Conservation (phyloP, 1,139 yeast species). For the Sugiyamaella pinicola region DNA sequence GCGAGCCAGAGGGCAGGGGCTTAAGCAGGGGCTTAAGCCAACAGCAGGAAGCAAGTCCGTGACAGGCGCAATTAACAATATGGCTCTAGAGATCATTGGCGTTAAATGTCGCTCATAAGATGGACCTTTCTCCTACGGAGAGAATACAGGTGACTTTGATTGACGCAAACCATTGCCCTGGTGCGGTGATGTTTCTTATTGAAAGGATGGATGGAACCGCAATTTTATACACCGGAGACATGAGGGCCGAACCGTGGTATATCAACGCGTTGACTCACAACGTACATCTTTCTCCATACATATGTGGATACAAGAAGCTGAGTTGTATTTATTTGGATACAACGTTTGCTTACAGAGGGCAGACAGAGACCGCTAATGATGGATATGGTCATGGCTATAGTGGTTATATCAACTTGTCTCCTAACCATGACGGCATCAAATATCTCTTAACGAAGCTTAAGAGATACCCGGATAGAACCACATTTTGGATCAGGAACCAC, state of each 20-base stretch:
- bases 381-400: slow-evolving; percentile 34
- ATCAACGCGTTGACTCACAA: slow-evolving; percentile 45
- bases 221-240: slow-evolving; percentile 60
- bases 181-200: slow-evolving; percentile 58
- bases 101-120: slow-evolving; percentile 39
- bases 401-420: slow-evolving; percentile 46
- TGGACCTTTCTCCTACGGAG: slow-evolving; percentile 28
- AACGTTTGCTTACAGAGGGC: slow-evolving; percentile 53
- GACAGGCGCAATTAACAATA: slow-evolving; percentile 22
- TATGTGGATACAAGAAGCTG: slow-evolving; percentile 43
- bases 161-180: slow-evolving; percentile 62
- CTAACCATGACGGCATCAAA: slow-evolving; percentile 50
- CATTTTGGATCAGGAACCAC: slow-evolving; percentile 48
- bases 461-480: slow-evolving; percentile 51
- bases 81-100: slow-evolving; percentile 33
- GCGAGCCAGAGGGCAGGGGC: too few species aligned
- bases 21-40: neutral
- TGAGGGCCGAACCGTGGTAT: slow-evolving; percentile 63
- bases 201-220: slow-evolving; percentile 43
- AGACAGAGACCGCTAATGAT: neutral
- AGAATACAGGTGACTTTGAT: slow-evolving; percentile 39
- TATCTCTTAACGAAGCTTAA: slow-evolving; percentile 44
- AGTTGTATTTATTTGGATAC: slow-evolving; percentile 60
- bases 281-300: slow-evolving; percentile 51
- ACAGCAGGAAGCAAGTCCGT: neutral